Base-by-base conservation (phyloP, 106 monocot genomes). In the Apostasia ramifera region DNA sequence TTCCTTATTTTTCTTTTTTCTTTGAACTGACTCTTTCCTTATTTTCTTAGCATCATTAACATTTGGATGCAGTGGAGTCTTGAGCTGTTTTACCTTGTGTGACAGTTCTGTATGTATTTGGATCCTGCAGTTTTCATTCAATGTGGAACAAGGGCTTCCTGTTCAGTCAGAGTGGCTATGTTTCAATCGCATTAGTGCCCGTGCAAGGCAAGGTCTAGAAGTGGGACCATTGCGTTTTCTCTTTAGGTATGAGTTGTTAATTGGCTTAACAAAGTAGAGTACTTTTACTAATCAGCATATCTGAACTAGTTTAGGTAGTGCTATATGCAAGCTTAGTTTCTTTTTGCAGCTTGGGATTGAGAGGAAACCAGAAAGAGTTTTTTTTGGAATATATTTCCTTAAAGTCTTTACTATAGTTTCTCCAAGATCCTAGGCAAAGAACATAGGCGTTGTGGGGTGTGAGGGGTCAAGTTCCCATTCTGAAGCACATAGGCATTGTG, bases 61-160 rank as follows among this genome's bases (percentile, higher is more conserved):
- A 43, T 37, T 47, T 56, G 15, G 13, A 70, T 55, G 6, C 48
- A 2, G 48, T 3, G 48, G 37, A 48, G 26, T 26, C 26, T 26
- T 26, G 26, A 26, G 26, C 26, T 70, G 12, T 47, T 56, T 64
- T 63, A 62, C 37, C 48, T 55, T 44, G 15, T 67, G 57, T 67
- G 39, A 55, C 44, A 41, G 6, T 50, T 47, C 61, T 47, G 55
- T 59, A 59, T 42, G 48, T 8, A 11, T 61, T 12, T 55, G 43
- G 41, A 71, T 75, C 38, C 71, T 82, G 67, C 89, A 97, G 95
- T 82, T 97, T 73, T 86, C 85, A 0, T 75, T 89, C 60, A 86
- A 84, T 64, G 67, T 92, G 63, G 92, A 97, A 76, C 95, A 92
- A 86, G 95, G 89, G 15, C 82, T 97, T 65, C 95, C 95, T 53